Conservation (phyloP, 306 rosid genomes). For the Vigna angularis region DNA sequence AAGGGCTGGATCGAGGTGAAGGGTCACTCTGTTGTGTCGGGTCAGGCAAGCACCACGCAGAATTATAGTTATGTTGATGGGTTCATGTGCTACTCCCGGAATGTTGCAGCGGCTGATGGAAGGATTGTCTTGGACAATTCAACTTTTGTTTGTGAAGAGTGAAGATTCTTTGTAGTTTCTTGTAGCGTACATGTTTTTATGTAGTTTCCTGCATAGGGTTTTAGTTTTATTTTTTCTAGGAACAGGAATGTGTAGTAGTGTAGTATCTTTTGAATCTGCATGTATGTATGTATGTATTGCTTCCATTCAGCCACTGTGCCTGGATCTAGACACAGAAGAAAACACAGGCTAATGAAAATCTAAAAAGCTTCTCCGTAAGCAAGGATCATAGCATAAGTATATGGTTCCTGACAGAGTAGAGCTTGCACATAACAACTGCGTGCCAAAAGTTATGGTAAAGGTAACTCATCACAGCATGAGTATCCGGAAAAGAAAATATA, state of each 20-base stretch:
- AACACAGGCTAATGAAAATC: background rate
- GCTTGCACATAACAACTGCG: background rate
- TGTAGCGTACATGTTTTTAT: background rate
- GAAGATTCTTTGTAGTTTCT: constrained; percentile 42
- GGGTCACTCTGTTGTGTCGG: constrained; percentile 74
- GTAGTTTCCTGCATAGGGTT: constrained; percentile 36
- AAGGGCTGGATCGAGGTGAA: constrained; percentile 80
- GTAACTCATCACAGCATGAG: no score
- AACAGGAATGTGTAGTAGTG: background rate
- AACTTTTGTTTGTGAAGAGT: constrained; percentile 53
- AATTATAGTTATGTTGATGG: constrained; percentile 44
- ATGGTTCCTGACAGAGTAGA: background rate
- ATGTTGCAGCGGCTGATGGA: constrained; percentile 54
- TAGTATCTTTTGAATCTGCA: constrained; percentile 24
- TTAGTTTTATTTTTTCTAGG: background rate
- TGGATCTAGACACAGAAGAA: background rate
- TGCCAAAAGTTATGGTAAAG: background rate
- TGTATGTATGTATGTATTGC: constrained; percentile 1
- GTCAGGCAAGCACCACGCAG: constrained; percentile 62
- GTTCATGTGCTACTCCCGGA: constrained; percentile 53
- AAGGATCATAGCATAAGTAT: background rate
- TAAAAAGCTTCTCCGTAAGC: background rate
- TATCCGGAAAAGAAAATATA: no score
- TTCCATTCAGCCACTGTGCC: background rate
- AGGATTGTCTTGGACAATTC: constrained; percentile 50